Evolutionary conservation across 805 yeast species (phyloP), one percentile per base, ranked within the genome.

Genomic region (Pichia gijzeniarum): DNA sequence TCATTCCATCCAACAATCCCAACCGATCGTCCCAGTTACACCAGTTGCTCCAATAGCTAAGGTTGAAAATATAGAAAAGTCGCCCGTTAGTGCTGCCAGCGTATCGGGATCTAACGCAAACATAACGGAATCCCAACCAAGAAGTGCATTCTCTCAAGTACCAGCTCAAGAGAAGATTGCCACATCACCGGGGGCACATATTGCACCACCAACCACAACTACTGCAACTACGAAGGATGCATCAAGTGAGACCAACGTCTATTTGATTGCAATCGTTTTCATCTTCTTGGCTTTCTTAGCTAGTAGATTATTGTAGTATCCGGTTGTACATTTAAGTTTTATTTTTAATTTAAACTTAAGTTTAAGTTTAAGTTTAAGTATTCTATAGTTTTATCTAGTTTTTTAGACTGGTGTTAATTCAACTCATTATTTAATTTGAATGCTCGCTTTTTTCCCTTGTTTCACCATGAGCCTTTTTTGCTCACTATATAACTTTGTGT

Each of bases 271-370:
- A 22, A 44, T 53, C 21, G 31, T 56, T 41, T 38, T 55, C 17
- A 47, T 55, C 21, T 30, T 57, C 21, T 33, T 55, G 45, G 60
- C 57, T 32, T 52, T 49, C 45, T 28, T 57, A 35, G 38, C 52
- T 36, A 46, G 51, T 20, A 55, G 56, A 48, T 49, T 50, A 25
- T 28, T 51, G 38, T 38, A 45, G 42, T 32, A 7, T n/a, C 12
- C 9, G 2, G 7, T 14, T 21, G 4, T 33, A 21, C 19, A 17
- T 38, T n/a, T n/a, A n/a, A 25, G 16, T 37, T 19, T 27, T 38
- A 27, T 38, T 13, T 30, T 18, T 19, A 9, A 7, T 6, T 33
- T n/a, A 18, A 18, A 18, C 5, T 6, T 7, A 9, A 35, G 18
- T 30, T 10, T 13, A 30, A 12, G 7, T 7, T 30, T 30, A 8